Evolutionary conservation across 768 basidiomycete genomes (phyloP).

Genomic region (Suillus cothurnatus): DNA sequence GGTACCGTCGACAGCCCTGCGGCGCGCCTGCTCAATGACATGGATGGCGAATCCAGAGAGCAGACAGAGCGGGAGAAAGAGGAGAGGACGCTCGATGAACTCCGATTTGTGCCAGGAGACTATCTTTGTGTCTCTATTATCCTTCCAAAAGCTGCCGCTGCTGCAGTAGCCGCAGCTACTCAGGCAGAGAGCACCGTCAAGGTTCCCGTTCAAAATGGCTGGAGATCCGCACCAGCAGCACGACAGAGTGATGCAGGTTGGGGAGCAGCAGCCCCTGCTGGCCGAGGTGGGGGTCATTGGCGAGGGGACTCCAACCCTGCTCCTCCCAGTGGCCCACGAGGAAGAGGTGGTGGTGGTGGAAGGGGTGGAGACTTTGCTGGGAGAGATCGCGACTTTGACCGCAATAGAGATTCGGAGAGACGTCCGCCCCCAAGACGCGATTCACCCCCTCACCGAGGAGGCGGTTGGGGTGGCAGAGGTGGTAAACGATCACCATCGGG

Average conservation of each 20-base stretch:
- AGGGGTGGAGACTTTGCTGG: slow-evolving; percentile 34
- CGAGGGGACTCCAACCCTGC: slow-evolving; percentile 65
- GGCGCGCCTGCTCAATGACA: slow-evolving; percentile 60
- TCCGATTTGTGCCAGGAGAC: slow-evolving; percentile 81
- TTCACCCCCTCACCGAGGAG: slow-evolving; percentile 50
- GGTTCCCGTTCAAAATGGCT: slow-evolving; percentile 38
- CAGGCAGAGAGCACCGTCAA: slow-evolving; percentile 48
- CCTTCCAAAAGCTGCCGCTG: slow-evolving; percentile 62
- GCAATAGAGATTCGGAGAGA: slow-evolving; percentile 45
- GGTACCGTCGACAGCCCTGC: slow-evolving; percentile 61
- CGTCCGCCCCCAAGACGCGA: slow-evolving; percentile 51
- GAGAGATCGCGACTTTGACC: slow-evolving; percentile 39
- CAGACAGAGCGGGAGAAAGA: slow-evolving; percentile 52
- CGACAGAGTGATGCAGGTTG: slow-evolving; percentile 46
- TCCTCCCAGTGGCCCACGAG: slow-evolving; percentile 41
- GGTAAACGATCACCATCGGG: slow-evolving; percentile 40
- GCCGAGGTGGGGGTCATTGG: slow-evolving; percentile 72
- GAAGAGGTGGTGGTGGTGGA: slow-evolving; percentile 35
- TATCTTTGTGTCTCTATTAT: slow-evolving; percentile 75
- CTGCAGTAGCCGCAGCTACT: slow-evolving; percentile 43
- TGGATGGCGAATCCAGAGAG: slow-evolving; percentile 33
- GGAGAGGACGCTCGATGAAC: slow-evolving; percentile 75
- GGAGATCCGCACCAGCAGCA: slow-evolving; percentile 38
- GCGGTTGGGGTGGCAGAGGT: slow-evolving; percentile 43
- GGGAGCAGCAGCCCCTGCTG: slow-evolving; percentile 36